phyloP scores from a whole-genome alignment of 31 red algal species.

The Porphyra umbilicalis region DNA sequence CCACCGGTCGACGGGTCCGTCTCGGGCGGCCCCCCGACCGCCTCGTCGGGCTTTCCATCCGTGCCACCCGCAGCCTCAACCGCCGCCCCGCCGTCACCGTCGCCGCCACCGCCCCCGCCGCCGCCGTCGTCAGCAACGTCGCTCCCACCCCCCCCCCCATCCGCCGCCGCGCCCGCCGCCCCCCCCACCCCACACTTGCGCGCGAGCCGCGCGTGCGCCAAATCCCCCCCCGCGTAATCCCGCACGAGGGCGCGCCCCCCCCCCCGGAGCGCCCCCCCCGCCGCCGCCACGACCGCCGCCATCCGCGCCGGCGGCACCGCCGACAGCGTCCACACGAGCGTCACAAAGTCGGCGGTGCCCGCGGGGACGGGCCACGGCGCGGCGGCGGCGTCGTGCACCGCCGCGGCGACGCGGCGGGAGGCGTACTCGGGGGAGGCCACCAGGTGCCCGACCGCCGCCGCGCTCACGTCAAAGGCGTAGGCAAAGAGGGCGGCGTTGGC shows the following conservation, averaged over 20 bases:
- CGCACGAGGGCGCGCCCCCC: conserved; percentile 63
- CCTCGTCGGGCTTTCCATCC: no score
- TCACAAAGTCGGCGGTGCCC: conserved; percentile 49
- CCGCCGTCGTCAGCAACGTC: background rate
- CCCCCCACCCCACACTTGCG: conserved; percentile 23
- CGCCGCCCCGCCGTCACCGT: background rate
- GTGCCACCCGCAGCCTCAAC: background rate
- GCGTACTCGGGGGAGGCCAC: conserved; percentile 45
- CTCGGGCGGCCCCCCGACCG: no score
- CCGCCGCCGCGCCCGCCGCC: background rate
- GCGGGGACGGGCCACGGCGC: background rate
- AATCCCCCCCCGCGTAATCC: conserved; percentile 83
- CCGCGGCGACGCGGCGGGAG: conserved; percentile 42
- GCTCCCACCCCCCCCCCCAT: background rate
- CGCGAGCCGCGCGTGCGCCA: conserved; percentile 59
- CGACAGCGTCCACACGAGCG: conserved; percentile 70
- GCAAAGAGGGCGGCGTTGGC: conserved; percentile 74
- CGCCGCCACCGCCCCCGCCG: background rate
- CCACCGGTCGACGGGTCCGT: background rate
- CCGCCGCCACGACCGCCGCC: conserved; percentile 1
- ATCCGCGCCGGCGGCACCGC: conserved; percentile 45
- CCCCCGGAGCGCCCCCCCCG: conserved; percentile 29
- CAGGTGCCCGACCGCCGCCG: conserved; percentile 33
- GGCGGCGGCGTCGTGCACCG: conserved; percentile 41
- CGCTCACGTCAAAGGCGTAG: conserved; percentile 77